These are phyloP conservation scores for Cercospora zeae-maydis DNA, from an alignment of 2,329 filamentous ascomycete genomes.

Conservation along the genomic window DNA sequence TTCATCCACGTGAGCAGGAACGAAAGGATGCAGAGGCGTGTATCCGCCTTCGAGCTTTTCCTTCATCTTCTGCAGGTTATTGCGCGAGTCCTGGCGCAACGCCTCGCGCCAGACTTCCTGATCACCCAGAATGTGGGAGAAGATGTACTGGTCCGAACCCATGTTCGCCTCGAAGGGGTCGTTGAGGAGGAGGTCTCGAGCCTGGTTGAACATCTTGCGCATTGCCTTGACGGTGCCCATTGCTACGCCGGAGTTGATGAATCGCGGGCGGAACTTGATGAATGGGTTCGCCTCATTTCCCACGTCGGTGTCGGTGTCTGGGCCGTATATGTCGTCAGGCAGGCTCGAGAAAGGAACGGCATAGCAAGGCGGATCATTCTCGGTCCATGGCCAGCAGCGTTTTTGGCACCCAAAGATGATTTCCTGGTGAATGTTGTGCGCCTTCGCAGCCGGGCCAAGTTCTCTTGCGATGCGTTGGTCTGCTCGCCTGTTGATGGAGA, in stretches of 20 bases:
- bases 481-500: slow-evolving; percentile 40
- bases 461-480: slow-evolving; percentile 48
- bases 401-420: slow-evolving; percentile 57
- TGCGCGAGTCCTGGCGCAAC: slow-evolving; percentile 39
- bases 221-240: slow-evolving; percentile 30
- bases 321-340: slow-evolving; percentile 48
- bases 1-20: slow-evolving; percentile 22
- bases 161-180: slow-evolving; percentile 24
- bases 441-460: slow-evolving; percentile 19
- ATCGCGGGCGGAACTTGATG: slow-evolving; percentile 45
- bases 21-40: slow-evolving; percentile 16
- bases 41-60: slow-evolving; percentile 15
- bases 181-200: slow-evolving; percentile 33
- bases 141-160: slow-evolving; percentile 39
- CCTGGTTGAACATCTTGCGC: slow-evolving; percentile 29
- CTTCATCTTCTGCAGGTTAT: slow-evolving; percentile 8
- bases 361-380: slow-evolving; percentile 50
- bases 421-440: slow-evolving; percentile 47
- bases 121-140: slow-evolving; percentile 33
- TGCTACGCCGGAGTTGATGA: slow-evolving; percentile 30
- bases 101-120: slow-evolving; percentile 34
- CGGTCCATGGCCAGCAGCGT: slow-evolving; percentile 46
- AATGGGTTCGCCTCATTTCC: slow-evolving; percentile 36
- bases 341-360: slow-evolving; percentile 52
- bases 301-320: slow-evolving; percentile 48